A percentile compares a stretch with the other conserved stretches of the same genome.
Conservation (phyloP, 768 basidiomycete species). For the Dacryopinax primogenitus region DNA sequence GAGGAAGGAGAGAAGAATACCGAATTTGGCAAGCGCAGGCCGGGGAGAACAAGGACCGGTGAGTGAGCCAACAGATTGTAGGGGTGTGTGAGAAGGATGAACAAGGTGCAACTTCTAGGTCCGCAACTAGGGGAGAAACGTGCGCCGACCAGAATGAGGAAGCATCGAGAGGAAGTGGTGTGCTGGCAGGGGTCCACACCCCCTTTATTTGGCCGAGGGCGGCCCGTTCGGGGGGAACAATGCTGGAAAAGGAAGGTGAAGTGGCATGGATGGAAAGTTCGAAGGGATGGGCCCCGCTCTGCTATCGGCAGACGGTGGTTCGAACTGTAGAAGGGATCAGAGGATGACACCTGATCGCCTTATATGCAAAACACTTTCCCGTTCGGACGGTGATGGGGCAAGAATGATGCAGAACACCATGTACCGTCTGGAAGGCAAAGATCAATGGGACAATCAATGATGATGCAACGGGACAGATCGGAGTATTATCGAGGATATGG, state of each 20-base stretch:
- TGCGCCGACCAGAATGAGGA: not conserved
- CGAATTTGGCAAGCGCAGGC: not conserved
- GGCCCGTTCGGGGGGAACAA: not conserved
- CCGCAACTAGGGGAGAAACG: not conserved
- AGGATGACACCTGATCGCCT: not conserved
- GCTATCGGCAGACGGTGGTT: not conserved
- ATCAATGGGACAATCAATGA: not conserved
- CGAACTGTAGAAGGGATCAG: not conserved
- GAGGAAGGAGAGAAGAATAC: not conserved
- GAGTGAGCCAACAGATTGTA: not conserved
- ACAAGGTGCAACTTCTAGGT: not conserved
- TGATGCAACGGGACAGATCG: conserved; percentile 1
- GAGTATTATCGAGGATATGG: conserved; percentile 1
- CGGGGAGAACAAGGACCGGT: not conserved
- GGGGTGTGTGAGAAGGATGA: not conserved
- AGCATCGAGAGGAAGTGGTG: not conserved
- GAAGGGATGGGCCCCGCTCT: not conserved
- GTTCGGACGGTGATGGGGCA: not conserved
- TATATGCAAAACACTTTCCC: not conserved
- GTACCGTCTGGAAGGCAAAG: not conserved
- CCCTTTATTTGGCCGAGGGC: not conserved
- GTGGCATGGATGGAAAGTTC: not conserved
- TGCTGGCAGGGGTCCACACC: not conserved
- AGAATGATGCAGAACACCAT: not conserved
- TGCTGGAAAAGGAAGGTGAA: not conserved